These are phyloP conservation scores for Sordariomycetes sp. DNA, from an alignment of 2,329 filamentous ascomycete species.

Conservation along the genomic window DNA sequence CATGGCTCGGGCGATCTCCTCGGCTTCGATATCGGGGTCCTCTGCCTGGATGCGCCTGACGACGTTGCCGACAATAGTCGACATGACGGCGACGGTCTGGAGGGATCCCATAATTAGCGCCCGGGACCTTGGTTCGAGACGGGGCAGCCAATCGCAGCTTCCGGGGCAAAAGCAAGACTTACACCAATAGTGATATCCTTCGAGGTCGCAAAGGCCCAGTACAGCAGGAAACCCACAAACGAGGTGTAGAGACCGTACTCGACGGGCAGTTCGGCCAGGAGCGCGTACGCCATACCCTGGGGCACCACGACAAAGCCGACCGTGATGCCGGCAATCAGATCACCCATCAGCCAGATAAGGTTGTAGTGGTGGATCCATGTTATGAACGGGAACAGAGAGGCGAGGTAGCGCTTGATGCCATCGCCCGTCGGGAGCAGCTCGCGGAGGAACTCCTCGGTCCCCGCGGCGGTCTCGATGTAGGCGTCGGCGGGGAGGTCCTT, in stretches of 20 bases:
- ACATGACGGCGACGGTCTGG: constrained; percentile 41
- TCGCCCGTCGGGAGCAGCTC: constrained; percentile 4
- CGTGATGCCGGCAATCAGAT: constrained; percentile 37
- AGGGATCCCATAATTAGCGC: constrained; percentile 22
- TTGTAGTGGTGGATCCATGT: constrained; percentile 41
- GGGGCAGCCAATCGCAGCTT: background rate
- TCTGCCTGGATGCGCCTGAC: constrained; percentile 25
- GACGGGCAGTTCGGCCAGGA: constrained; percentile 66
- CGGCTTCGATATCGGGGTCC: constrained; percentile 26
- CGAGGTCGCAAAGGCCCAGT: constrained; percentile 70
- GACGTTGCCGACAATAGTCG: constrained; percentile 38
- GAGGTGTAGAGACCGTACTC: constrained; percentile 82
- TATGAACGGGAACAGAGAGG: constrained; percentile 35
- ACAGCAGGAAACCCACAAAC: constrained; percentile 65
- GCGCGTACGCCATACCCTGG: constrained; percentile 91
- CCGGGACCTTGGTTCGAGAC: constrained; percentile 8
- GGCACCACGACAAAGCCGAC: constrained; percentile 71
- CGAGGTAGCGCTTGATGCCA: constrained; percentile 18
- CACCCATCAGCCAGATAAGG: constrained; percentile 32
- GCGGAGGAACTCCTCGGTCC: constrained; percentile 5
- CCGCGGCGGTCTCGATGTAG: constrained; percentile 8
- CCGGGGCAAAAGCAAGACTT: constrained; percentile 7
- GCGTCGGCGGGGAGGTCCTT: constrained; percentile 8
- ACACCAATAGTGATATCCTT: constrained; percentile 72
- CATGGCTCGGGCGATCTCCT: constrained; percentile 34